phyloP scores from a whole-genome alignment of 1,284 basidiomycete species.

The Meripilus lineatus region DNA sequence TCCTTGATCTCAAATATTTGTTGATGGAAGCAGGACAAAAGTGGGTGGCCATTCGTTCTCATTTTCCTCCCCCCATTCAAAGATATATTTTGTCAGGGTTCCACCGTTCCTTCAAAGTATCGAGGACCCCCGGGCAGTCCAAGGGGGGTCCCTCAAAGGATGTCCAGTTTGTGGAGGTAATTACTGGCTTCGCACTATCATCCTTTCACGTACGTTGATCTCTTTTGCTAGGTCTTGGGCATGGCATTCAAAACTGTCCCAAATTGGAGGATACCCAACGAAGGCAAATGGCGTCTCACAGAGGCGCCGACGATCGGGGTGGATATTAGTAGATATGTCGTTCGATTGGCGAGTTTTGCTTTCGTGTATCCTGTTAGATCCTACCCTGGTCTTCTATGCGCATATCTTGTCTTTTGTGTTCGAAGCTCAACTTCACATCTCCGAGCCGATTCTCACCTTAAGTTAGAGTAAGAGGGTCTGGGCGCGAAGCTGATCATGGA shows the following conservation, averaged over 20 bases:
- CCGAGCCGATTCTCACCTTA: too few relatives aligned
- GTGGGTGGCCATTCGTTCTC: conserved; percentile 37
- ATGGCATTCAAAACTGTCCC: conserved; percentile 91
- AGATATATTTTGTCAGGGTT: conserved; percentile 50
- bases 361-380: too few relatives aligned
- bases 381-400: too few relatives aligned
- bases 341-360: too few relatives aligned
- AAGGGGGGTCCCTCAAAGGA: conserved; percentile 75
- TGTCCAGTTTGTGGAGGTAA: conserved; percentile 95
- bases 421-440: too few relatives aligned
- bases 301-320: conserved; percentile 58
- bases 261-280: conserved; percentile 94
- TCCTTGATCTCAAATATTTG: conserved; percentile 95
- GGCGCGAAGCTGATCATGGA: too few relatives aligned
- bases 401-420: too few relatives aligned
- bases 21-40: conserved; percentile 98
- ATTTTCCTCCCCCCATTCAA: conserved; percentile 3
- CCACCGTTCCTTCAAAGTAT: conserved; percentile 92
- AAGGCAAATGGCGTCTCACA: conserved; percentile 82
- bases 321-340: too few relatives aligned
- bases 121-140: conserved; percentile 84
- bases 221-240: conserved; percentile 70
- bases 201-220: background rate
- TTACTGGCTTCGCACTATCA: conserved; percentile 14
- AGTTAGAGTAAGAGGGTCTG: too few relatives aligned